Percentiles rank a stretch among this genome's conserved stretches.
These are phyloP conservation scores for Kodamaea nitidulidarum DNA, from an alignment of 805 yeast species.

Conservation along the genomic window DNA sequence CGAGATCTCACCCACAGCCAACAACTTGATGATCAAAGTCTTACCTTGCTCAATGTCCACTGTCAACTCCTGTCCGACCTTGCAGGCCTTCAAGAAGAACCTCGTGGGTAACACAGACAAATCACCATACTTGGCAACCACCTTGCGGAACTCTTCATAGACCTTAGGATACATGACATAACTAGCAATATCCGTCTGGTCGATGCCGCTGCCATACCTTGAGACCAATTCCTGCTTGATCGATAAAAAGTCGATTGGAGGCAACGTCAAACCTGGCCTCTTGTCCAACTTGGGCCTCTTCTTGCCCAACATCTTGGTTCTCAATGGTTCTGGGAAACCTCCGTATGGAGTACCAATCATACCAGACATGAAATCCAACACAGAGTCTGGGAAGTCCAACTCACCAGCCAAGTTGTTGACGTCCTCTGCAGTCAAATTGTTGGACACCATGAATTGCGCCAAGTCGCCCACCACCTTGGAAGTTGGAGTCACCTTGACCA, in stretches of 20 bases:
- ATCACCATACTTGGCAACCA: conserved; percentile 79
- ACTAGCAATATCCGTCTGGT: conserved; percentile 88
- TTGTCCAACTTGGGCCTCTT: conserved; percentile 85
- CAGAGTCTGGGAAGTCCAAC: conserved; percentile 98
- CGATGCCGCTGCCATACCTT: conserved; percentile 69
- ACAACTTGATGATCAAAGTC: conserved; percentile 80
- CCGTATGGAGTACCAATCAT: conserved; percentile 99
- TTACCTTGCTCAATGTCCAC: conserved; percentile 95
- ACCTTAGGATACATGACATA: conserved; percentile 98
- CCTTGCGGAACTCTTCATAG: conserved; percentile 78
- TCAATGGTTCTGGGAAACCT: conserved; percentile 98
- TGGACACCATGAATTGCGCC: conserved; percentile 99
- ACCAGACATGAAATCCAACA: conserved; percentile 97
- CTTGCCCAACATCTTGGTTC: conserved; percentile 85
- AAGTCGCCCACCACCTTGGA: conserved; percentile 99
- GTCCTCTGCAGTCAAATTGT: conserved; percentile 82
- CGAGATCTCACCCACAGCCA: conserved; percentile 89
- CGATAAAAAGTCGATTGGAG: conserved; percentile 73
- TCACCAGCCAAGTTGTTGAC: conserved; percentile 82
- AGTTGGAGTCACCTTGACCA: conserved; percentile 98
- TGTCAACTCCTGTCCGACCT: conserved; percentile 79
- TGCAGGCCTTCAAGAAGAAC: conserved; percentile 83
- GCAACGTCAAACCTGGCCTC: conserved; percentile 89
- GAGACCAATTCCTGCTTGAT: conserved; percentile 70
- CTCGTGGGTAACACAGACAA: conserved; percentile 91